Percentiles rank a stretch among this genome's conserved stretches.
Evolutionary conservation across 1,284 basidiomycete genomes (phyloP).

Genomic region (Rhodotorula sp.): DNA sequence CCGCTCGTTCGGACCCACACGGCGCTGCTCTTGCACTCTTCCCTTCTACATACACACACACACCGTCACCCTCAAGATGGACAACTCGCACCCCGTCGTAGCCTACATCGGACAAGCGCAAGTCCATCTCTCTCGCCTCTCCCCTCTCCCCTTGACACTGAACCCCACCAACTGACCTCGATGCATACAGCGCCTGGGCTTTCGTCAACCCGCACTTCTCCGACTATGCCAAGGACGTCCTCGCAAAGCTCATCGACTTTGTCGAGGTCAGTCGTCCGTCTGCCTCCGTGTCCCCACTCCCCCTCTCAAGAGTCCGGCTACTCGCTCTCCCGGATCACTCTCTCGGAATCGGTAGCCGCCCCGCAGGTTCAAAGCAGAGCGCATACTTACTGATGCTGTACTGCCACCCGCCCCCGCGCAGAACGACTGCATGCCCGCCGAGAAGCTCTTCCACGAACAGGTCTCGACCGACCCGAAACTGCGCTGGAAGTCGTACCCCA

Average conservation of each 20-base stretch:
- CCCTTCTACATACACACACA: background rate
- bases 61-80: slow-evolving; percentile 9
- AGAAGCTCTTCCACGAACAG: slow-evolving; percentile 74
- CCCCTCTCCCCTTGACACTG: background rate
- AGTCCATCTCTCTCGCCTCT: background rate
- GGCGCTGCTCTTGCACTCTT: slow-evolving; percentile 16
- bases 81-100: slow-evolving; percentile 32
- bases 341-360: background rate
- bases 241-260: slow-evolving; percentile 79
- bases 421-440: slow-evolving; percentile 83
- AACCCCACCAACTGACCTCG: background rate
- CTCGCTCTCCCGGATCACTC: background rate
- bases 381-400: background rate
- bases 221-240: slow-evolving; percentile 76
- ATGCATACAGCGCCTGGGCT: slow-evolving; percentile 45
- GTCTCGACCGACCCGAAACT: slow-evolving; percentile 69
- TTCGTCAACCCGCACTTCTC: slow-evolving; percentile 61
- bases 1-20: slow-evolving; percentile 24
- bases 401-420: slow-evolving; percentile 46
- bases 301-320: background rate
- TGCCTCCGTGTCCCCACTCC: background rate
- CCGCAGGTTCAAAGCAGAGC: background rate
- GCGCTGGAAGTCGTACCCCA: slow-evolving; percentile 78
- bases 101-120: slow-evolving; percentile 35
- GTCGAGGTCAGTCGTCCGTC: slow-evolving; percentile 62